These are phyloP conservation scores for Capsicum pubescens DNA, from an alignment of 257 asterid genomes.

Conservation along the genomic window DNA sequence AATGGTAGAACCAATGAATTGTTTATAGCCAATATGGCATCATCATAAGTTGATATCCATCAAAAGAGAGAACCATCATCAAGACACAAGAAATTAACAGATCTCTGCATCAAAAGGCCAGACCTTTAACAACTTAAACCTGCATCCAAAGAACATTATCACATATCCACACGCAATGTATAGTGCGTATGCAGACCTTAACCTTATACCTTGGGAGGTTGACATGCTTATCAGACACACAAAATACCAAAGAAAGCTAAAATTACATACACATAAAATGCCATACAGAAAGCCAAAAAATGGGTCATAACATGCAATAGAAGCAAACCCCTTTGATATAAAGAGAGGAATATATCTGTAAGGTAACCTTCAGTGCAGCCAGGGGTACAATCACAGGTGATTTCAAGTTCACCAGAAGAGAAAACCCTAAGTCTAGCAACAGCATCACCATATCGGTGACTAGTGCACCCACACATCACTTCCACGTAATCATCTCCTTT, in stretches of 20 bases:
- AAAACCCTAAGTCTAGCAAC: conserved; percentile 68
- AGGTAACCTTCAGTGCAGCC: conserved; percentile 59
- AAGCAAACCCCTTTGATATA: conserved; percentile 31
- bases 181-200: neutral
- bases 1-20: conserved; percentile 11
- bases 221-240: neutral
- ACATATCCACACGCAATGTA: conserved; percentile 15
- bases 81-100: neutral
- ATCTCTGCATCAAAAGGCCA: conserved; percentile 33
- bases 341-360: neutral
- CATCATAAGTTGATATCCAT: neutral
- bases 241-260: too few species aligned
- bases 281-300: neutral
- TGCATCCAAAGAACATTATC: neutral
- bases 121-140: conserved; percentile 1
- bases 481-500: conserved; percentile 55
- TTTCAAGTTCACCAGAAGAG: conserved; percentile 57
- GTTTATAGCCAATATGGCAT: neutral
- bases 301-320: conserved; percentile 37
- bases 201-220: neutral
- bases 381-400: conserved; percentile 64
- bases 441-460: conserved; percentile 69
- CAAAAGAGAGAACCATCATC: neutral
- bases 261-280: conserved; percentile 35
- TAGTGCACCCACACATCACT: conserved; percentile 68